phyloP scores from a whole-genome alignment of 208 protist genomes.

The Zelonia costaricensis region DNA sequence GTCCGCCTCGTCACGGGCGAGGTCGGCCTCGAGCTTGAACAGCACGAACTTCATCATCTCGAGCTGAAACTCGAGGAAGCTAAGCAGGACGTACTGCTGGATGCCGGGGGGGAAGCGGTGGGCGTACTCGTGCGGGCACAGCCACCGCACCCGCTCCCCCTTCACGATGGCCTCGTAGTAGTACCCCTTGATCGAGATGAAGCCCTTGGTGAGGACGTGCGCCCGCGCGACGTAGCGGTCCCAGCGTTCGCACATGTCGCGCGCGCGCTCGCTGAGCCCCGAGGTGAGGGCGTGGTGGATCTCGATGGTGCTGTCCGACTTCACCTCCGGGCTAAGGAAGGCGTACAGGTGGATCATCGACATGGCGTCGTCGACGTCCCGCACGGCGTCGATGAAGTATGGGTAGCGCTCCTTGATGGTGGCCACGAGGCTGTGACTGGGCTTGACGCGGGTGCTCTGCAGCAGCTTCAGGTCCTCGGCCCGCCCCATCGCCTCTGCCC shows the following conservation, averaged over 20 bases:
- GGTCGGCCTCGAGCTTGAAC: slow-evolving; percentile 94
- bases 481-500: slow-evolving; percentile 80
- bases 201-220: slow-evolving; percentile 92
- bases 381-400: slow-evolving; percentile 96
- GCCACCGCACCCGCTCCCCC: slow-evolving; percentile 96
- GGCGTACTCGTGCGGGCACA: slow-evolving; percentile 97
- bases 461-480: slow-evolving; percentile 71
- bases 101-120: slow-evolving; percentile 94
- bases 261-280: slow-evolving; percentile 73
- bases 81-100: slow-evolving; percentile 96
- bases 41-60: slow-evolving; percentile 97
- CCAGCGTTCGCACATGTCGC: slow-evolving; percentile 75
- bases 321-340: slow-evolving; percentile 81
- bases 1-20: slow-evolving; percentile 59
- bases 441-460: slow-evolving; percentile 67
- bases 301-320: slow-evolving; percentile 73
- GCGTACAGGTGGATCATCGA: slow-evolving; percentile 96
- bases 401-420: slow-evolving; percentile 98
- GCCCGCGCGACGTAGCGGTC: slow-evolving; percentile 85
- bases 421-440: slow-evolving; percentile 93
- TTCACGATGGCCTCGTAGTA: slow-evolving; percentile 98
- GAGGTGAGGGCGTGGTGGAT: slow-evolving; percentile 81
- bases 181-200: slow-evolving; percentile 98
- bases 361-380: slow-evolving; percentile 97
- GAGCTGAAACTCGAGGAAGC: slow-evolving; percentile 98